Conservation (phyloP, 768 basidiomycete species). For the Trametes coccinea region DNA sequence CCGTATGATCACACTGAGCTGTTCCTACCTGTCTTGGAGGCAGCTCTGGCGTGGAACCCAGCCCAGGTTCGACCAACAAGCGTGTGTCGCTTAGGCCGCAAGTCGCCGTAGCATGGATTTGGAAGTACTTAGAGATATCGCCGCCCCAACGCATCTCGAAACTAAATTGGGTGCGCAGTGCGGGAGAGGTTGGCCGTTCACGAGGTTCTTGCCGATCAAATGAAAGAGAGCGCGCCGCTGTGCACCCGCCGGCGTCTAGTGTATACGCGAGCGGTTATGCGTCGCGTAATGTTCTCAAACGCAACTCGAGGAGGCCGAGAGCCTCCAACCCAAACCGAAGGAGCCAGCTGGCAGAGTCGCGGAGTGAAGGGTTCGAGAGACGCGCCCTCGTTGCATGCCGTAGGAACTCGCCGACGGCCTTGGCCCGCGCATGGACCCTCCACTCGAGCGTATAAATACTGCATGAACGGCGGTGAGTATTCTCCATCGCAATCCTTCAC, state of each 20-base stretch:
- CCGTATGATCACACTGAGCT: no score
- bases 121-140: no score
- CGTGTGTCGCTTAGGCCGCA: no score
- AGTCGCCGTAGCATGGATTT: no score
- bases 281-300: slow-evolving; percentile 7
- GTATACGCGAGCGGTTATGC: slow-evolving; percentile 8
- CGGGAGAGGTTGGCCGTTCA: slow-evolving; percentile 1
- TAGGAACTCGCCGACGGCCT: not conserved
- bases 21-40: no score
- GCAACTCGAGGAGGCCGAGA: slow-evolving; percentile 4
- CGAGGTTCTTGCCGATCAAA: slow-evolving; percentile 11
- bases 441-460: slow-evolving; percentile 2
- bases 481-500: slow-evolving; percentile 12
- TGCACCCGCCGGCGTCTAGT: not conserved
- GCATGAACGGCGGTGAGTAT: not conserved
- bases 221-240: slow-evolving; percentile 2
- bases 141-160: no score
- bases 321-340: not conserved
- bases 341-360: not conserved
- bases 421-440: not conserved
- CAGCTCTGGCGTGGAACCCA: no score
- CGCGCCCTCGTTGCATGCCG: not conserved
- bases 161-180: not conserved
- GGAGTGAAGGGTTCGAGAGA: not conserved
- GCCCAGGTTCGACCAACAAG: no score